Evolutionary conservation across 1,284 basidiomycete genomes (phyloP), one percentile per base, ranked within the genome.

Genomic region (Ganoderma leucocontextum): DNA sequence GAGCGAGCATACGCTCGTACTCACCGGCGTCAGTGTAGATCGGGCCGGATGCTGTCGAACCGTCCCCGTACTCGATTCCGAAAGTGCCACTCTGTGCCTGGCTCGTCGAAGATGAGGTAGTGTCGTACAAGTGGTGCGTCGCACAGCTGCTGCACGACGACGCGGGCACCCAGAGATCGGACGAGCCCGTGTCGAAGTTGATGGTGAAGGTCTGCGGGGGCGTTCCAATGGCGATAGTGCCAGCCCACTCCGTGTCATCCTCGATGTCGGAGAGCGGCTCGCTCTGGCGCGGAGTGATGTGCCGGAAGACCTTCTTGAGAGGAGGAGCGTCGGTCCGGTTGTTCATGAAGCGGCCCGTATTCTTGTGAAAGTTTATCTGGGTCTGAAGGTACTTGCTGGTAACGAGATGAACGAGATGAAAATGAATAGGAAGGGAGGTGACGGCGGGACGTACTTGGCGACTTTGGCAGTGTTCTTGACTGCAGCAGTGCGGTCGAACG

Each of bases 41-140:
- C 38, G 70, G 72, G 19, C 84, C 84, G 19, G 72, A 67, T 12
- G 80, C 81, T 2, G 76, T 77, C 22, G 80, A 82, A 35, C 82
- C 83, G 72, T 85, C 84, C 35, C 81, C 84, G 72, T 86, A 85
- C 4, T 74, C 36, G 44, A 83, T 79, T 19, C 66, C 60, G 76
- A 85, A 83, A 1, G 65, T 74, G 29, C 57, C 62, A n/a, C 41
- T 65, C 47, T 77, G 49, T 64, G 77, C 44, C 39, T 62, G 17
- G 36, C 77, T 69, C 39, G 80, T 80, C 4, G 78, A 76, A 49
- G 81, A 82, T 12, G 69, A 47, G 0, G 70, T 57, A 8, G 78
- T 60, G 25, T 82, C 47, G 62, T 82, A 84, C 58, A 71, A 71
- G 4, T 70, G 72, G 59, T 83, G 79, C 2, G 76, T 74, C 12